Percentiles rank a stretch among this genome's conserved stretches.
These are phyloP conservation scores for Pharus latifolius DNA, from an alignment of 176 grass and related monocot species.

Conservation along the genomic window DNA sequence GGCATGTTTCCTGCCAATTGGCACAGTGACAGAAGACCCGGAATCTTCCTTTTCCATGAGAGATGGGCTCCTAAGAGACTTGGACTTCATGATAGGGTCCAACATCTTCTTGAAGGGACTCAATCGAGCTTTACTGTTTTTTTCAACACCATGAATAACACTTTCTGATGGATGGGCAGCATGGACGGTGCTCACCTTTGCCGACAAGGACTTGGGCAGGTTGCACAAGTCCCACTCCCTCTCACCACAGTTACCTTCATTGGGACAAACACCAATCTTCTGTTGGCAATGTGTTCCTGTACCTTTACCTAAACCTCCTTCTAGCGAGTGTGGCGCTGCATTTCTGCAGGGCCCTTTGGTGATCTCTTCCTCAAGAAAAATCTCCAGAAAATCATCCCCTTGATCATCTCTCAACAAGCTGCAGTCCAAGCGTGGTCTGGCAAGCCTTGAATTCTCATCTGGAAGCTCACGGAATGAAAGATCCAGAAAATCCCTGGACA, in stretches of 20 bases:
- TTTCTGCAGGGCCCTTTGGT: not conserved
- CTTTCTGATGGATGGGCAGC: not conserved
- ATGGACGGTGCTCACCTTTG: slow-evolving; percentile 20
- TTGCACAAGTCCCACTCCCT: slow-evolving; percentile 19
- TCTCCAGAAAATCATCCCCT: slow-evolving; percentile 49
- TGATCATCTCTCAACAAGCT: slow-evolving; percentile 21
- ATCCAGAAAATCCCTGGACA: slow-evolving; percentile 49
- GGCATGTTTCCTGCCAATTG: slow-evolving; percentile 13
- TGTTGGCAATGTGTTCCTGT: not conserved
- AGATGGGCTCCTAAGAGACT: slow-evolving; percentile 43
- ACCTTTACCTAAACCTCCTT: not conserved
- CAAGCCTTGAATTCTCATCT: slow-evolving; percentile 25
- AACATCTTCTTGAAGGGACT: slow-evolving; percentile 84
- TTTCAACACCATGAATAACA: not conserved
- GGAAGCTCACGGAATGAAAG: slow-evolving; percentile 57
- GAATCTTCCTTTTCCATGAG: slow-evolving; percentile 14
- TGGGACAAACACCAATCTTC: not conserved
- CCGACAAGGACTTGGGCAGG: slow-evolving; percentile 33
- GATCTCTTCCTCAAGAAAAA: slow-evolving; percentile 31
- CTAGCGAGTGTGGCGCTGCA: slow-evolving; percentile 17
- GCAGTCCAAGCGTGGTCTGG: slow-evolving; percentile 34
- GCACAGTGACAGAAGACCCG: not conserved
- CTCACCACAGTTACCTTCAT: not conserved
- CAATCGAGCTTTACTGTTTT: slow-evolving; percentile 31
- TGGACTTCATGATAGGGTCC: slow-evolving; percentile 91